These are phyloP conservation scores for Akanthomyces muscarius DNA, from an alignment of 2,329 filamentous ascomycete species.

Conservation along the genomic window DNA sequence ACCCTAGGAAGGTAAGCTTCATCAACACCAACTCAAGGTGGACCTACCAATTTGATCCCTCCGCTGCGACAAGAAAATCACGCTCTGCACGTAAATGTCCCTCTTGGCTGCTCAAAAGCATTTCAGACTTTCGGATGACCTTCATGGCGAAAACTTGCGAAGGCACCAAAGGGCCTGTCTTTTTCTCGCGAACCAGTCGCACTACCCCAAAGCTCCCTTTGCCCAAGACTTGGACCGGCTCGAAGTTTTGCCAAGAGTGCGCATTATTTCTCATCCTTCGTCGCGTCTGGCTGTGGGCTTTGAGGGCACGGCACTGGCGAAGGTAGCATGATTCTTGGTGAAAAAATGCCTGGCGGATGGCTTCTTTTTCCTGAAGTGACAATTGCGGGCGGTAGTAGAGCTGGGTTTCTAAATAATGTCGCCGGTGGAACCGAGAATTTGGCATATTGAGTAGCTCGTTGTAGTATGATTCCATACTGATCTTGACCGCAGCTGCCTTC, in stretches of 20 bases:
- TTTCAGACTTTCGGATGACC: slow-evolving; percentile 88
- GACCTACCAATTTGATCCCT: slow-evolving; percentile 72
- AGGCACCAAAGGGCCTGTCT: slow-evolving; percentile 26
- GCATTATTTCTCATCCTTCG: slow-evolving; percentile 10
- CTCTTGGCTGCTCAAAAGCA: slow-evolving; percentile 88
- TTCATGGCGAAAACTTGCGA: slow-evolving; percentile 88
- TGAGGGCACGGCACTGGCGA: slow-evolving; percentile 67
- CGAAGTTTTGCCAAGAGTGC: slow-evolving; percentile 50
- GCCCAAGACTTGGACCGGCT: slow-evolving; percentile 76
- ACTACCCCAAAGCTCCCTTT: slow-evolving; percentile 96
- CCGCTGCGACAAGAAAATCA: slow-evolving; percentile 85
- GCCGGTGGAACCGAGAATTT: slow-evolving; percentile 28
- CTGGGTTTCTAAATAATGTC: slow-evolving; percentile 39
- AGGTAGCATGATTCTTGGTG: slow-evolving; percentile 69
- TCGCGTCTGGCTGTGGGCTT: slow-evolving; percentile 47
- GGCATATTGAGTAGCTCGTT: slow-evolving; percentile 59
- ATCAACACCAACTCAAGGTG: not conserved
- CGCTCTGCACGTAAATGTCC: slow-evolving; percentile 87
- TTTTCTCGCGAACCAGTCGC: slow-evolving; percentile 70
- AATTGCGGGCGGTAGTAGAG: slow-evolving; percentile 53
- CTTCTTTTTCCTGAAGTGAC: slow-evolving; percentile 51
- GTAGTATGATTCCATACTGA: slow-evolving; percentile 82
- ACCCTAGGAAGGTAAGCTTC: slow-evolving; percentile 50
- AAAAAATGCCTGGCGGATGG: slow-evolving; percentile 56
- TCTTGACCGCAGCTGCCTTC: slow-evolving; percentile 72